phyloP scores from a whole-genome alignment of 2,329 filamentous ascomycete genomes.

The Helotiales sp. region DNA sequence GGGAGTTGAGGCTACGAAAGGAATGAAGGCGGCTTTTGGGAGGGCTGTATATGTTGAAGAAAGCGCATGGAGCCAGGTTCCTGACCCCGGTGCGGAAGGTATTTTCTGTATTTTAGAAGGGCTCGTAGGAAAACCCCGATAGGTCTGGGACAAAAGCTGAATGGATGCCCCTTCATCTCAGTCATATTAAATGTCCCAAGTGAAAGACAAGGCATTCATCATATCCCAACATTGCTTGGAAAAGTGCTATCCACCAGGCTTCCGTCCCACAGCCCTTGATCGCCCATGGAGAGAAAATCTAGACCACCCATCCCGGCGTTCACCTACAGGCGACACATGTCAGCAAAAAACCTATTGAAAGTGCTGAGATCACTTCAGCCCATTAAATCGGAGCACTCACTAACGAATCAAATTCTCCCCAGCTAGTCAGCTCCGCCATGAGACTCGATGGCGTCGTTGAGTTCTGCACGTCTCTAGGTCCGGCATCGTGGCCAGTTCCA shows the following conservation, averaged over 20 bases:
- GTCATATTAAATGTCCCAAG: background rate
- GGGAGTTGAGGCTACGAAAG: conserved; percentile 66
- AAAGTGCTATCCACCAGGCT: background rate
- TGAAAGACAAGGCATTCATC: background rate
- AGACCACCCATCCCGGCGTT: conserved; percentile 29
- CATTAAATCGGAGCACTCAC: conserved; percentile 25
- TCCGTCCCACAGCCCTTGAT: conserved; percentile 23
- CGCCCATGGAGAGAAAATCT: conserved; percentile 26
- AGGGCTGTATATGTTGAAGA: conserved; percentile 64
- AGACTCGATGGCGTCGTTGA: conserved; percentile 31
- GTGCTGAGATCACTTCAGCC: too few species aligned
- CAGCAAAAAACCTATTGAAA: too few species aligned
- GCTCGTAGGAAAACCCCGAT: background rate
- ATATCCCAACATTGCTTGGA: background rate
- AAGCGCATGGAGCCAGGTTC: conserved; percentile 52
- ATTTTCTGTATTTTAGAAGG: conserved; percentile 26
- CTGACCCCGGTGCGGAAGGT: conserved; percentile 71
- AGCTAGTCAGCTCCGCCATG: conserved; percentile 36
- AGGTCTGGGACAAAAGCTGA: background rate
- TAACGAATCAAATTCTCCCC: conserved; percentile 42
- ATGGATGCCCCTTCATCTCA: background rate
- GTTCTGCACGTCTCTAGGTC: background rate
- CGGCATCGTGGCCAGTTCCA: background rate
- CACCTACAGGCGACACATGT: too few species aligned
- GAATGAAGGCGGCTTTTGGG: conserved; percentile 69